These are phyloP conservation scores for Metarhizium album DNA, from an alignment of 2,329 filamentous ascomycete species.

Conservation along the genomic window DNA sequence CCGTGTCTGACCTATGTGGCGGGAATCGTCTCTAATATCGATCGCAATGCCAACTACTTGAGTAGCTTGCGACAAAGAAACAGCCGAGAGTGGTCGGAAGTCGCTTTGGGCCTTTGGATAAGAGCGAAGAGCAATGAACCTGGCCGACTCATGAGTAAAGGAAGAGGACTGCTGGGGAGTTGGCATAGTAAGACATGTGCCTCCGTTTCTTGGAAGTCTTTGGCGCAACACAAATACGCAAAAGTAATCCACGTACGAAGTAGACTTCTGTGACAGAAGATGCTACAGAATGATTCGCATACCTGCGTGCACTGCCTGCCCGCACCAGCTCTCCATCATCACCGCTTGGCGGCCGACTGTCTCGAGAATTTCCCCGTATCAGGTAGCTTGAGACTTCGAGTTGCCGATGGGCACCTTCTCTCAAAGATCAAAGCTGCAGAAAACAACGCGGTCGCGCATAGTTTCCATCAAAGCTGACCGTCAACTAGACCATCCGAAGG, in stretches of 20 bases:
- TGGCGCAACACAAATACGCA: background rate
- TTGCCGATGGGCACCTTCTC: background rate
- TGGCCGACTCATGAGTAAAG: too few species aligned
- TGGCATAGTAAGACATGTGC: background rate
- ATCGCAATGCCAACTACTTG: too few species aligned
- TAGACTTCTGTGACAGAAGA: background rate
- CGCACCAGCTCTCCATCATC: background rate
- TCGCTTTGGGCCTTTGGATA: too few species aligned
- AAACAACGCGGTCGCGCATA: background rate
- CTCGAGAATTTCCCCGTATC: background rate
- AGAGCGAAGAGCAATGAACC: background rate
- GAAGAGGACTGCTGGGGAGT: too few species aligned
- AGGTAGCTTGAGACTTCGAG: background rate
- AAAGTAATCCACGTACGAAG: background rate
- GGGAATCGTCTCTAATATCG: too few species aligned
- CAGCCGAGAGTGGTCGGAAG: too few species aligned
- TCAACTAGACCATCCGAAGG: background rate
- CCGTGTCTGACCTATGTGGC: too few species aligned
- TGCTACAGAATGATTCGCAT: background rate
- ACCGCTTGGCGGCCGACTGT: background rate
- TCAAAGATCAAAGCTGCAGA: background rate
- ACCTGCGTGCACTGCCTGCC: background rate
- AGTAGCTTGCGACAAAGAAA: too few species aligned
- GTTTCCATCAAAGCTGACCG: background rate
- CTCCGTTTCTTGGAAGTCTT: background rate